These are phyloP conservation scores for Harringtonia lauricola DNA, from an alignment of 2,329 filamentous ascomycete genomes.

Conservation along the genomic window DNA sequence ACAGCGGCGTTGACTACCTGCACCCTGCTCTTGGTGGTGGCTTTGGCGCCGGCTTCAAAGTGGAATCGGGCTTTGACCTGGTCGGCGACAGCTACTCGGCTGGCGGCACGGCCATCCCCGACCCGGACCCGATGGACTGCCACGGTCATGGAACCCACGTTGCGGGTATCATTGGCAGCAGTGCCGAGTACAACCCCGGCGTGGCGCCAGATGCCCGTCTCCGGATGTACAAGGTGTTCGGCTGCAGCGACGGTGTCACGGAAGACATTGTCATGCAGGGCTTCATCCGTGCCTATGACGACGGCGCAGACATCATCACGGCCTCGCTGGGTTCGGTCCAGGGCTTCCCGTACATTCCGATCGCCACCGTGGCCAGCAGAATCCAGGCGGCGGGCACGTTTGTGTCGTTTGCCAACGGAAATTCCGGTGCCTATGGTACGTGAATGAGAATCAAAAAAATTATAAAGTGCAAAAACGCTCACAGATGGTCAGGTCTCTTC, in stretches of 20 bases:
- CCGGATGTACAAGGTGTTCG: constrained; percentile 16
- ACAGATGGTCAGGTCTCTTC: too few relatives aligned
- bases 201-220: constrained; percentile 16
- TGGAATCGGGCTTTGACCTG: constrained; percentile 8
- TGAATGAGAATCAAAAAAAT: background rate
- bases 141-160: constrained; percentile 51
- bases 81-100: constrained; percentile 3
- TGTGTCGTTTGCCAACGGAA: background rate
- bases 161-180: constrained; percentile 48
- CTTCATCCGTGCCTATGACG: constrained; percentile 22
- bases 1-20: background rate
- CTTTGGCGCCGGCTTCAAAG: constrained; percentile 9
- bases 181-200: constrained; percentile 27
- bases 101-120: constrained; percentile 26
- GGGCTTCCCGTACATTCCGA: constrained; percentile 25
- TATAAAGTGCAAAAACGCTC: too few relatives aligned
- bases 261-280: constrained; percentile 22
- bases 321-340: constrained; percentile 11
- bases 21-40: constrained; percentile 4
- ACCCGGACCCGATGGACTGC: constrained; percentile 39
- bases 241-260: constrained; percentile 10
- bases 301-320: constrained; percentile 29
- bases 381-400: background rate
- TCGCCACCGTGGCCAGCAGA: constrained; percentile 14
- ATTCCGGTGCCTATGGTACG: constrained; percentile 2